Conservation (phyloP, 352 stramenopile species). For the Pythium rhizo-oryzae region DNA sequence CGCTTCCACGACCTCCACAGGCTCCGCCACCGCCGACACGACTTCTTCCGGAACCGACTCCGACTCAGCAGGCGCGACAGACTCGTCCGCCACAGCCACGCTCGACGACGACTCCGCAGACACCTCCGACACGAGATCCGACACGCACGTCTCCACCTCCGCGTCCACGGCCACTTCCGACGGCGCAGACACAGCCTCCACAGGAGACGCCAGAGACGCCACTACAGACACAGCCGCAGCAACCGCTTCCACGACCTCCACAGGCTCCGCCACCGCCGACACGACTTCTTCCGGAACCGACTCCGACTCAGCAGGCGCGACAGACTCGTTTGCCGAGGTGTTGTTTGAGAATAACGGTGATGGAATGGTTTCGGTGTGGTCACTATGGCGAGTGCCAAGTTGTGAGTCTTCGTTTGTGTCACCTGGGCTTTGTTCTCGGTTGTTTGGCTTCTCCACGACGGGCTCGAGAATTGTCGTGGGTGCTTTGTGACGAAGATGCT, state of each 20-base stretch:
- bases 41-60: not conserved
- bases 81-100: not conserved
- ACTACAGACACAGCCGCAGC: not conserved
- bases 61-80: not conserved
- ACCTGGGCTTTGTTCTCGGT: too few species aligned
- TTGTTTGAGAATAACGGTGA: too few species aligned
- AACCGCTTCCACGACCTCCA: not conserved
- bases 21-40: not conserved
- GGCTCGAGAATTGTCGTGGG: not conserved
- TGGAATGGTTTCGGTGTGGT: too few species aligned
- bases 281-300: not conserved
- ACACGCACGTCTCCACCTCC: constrained; percentile 14
- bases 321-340: not conserved
- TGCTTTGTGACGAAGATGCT: too few species aligned
- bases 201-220: not conserved
- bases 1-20: not conserved
- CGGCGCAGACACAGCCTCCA: not conserved
- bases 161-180: not conserved
- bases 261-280: not conserved
- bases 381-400: too few species aligned
- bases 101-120: too few species aligned
- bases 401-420: too few species aligned
- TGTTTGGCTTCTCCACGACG: not conserved
- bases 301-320: not conserved
- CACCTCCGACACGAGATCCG: constrained; percentile 5